A percentile compares a stretch with the other conserved stretches of the same genome.
These are phyloP conservation scores for Gigaspora rosea DNA, from an alignment of 192 early-diverging fungal species.

Conservation along the genomic window DNA sequence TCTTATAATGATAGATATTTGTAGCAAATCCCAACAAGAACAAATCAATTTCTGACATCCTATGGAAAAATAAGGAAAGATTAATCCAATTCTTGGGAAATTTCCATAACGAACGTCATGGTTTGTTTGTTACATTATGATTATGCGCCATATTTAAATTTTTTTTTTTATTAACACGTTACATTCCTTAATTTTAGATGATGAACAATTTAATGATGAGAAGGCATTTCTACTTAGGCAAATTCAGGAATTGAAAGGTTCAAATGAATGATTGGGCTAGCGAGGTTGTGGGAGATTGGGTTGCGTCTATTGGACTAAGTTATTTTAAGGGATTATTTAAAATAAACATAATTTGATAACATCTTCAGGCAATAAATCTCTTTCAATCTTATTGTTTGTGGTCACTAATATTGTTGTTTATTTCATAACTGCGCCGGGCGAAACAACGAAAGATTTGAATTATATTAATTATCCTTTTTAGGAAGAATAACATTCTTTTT, in stretches of 20 bases:
- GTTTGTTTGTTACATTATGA: slow-evolving; percentile 46
- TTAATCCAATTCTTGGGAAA: slow-evolving; percentile 82
- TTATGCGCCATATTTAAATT: background rate
- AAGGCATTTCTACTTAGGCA: slow-evolving; percentile 94
- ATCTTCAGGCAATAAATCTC: too few species aligned
- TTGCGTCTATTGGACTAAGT: too few species aligned
- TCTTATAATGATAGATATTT: slow-evolving; percentile 69
- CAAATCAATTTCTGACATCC: slow-evolving; percentile 87
- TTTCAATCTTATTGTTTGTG: too few species aligned
- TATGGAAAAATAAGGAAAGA: slow-evolving; percentile 89
- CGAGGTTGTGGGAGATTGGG: too few species aligned
- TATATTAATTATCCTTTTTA: too few species aligned
- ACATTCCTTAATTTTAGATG: slow-evolving; percentile 56
- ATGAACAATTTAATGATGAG: slow-evolving; percentile 99
- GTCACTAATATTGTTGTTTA: too few species aligned
- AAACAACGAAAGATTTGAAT: too few species aligned
- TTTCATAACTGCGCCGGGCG: too few species aligned
- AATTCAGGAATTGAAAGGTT: slow-evolving; percentile 57
- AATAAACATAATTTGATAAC: too few species aligned
- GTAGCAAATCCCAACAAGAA: slow-evolving; percentile 98
- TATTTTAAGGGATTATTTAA: too few species aligned
- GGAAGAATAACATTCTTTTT: too few species aligned
- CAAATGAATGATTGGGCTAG: too few species aligned
- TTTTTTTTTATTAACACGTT: background rate
- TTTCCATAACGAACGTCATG: slow-evolving; percentile 95